Evolutionary conservation across 805 yeast genomes (phyloP).

Genomic region (Lipomyces mesembrius): DNA sequence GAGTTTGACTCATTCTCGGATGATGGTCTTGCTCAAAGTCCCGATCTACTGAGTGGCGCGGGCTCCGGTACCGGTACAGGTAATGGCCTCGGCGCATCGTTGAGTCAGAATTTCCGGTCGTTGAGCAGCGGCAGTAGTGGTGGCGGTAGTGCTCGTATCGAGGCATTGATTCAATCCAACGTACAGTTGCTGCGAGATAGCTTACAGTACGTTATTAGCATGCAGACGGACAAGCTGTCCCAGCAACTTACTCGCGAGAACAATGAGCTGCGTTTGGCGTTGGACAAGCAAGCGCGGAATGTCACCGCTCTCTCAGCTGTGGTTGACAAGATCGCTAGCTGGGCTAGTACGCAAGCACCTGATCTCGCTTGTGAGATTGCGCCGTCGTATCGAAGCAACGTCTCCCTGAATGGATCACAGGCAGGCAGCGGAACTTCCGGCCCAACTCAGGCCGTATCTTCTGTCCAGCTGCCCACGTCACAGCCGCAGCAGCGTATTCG

Average conservation of each 20-base stretch:
- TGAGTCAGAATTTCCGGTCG: neutral
- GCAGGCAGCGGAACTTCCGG: constrained; percentile 6
- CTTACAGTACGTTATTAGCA: constrained; percentile 23
- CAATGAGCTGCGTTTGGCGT: constrained; percentile 19
- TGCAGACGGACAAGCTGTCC: constrained; percentile 24
- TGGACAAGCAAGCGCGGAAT: constrained; percentile 26
- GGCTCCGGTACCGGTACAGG: neutral
- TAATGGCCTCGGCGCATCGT: neutral
- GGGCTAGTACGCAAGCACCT: constrained; percentile 24
- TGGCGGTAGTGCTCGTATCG: constrained; percentile 9
- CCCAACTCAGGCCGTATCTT: constrained; percentile 2
- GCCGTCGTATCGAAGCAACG: constrained; percentile 10
- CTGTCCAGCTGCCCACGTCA: constrained; percentile 11
- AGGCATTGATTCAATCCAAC: constrained; percentile 17
- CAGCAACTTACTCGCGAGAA: constrained; percentile 25
- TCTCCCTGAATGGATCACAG: constrained; percentile 11
- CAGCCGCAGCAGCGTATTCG: constrained; percentile 4
- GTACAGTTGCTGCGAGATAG: constrained; percentile 21
- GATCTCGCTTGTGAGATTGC: constrained; percentile 19
- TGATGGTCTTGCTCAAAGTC: constrained; percentile 18
- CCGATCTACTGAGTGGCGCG: constrained; percentile 1
- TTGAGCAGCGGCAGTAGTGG: neutral
- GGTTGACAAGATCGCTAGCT: constrained; percentile 27
- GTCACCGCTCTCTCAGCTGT: constrained; percentile 17
- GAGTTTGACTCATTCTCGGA: constrained; percentile 32